These are phyloP conservation scores for Lanmaoa pseudosensibilis DNA, from an alignment of 768 basidiomycete genomes.

Conservation along the genomic window DNA sequence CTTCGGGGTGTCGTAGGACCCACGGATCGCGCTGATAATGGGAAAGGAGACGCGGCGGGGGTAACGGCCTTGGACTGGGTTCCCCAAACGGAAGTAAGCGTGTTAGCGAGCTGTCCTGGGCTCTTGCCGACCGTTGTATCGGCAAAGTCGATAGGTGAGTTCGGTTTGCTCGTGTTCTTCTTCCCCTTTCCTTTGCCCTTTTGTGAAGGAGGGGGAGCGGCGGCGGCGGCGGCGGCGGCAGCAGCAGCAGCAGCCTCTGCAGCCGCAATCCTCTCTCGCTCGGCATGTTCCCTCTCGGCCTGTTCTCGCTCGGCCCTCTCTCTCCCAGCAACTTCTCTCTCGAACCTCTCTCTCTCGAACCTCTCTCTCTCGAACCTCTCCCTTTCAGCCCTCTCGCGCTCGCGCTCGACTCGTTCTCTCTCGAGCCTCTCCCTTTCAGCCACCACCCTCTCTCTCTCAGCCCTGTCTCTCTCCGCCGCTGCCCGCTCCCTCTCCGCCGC, in stretches of 20 bases:
- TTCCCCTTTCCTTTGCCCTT: constrained; percentile 20
- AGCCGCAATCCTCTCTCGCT: constrained; percentile 12
- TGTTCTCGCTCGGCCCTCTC: constrained; percentile 5
- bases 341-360: neutral
- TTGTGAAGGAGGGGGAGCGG: neutral
- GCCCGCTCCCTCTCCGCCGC: constrained; percentile 19
- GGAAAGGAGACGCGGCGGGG: constrained; percentile 31
- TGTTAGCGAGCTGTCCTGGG: constrained; percentile 40
- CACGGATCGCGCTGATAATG: constrained; percentile 24
- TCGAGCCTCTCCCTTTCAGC: constrained; percentile 17
- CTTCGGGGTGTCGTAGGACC: constrained; percentile 19
- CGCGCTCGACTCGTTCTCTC: constrained; percentile 8
- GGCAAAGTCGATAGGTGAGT: constrained; percentile 34
- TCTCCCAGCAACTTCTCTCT: neutral
- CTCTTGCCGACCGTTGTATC: constrained; percentile 40
- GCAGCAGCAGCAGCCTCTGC: constrained; percentile 7
- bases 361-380: constrained; percentile 5
- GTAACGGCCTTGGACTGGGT: constrained; percentile 29
- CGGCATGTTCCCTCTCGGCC: constrained; percentile 11
- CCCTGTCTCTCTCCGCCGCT: constrained; percentile 13
- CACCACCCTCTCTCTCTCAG: constrained; percentile 13
- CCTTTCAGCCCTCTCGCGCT: constrained; percentile 6
- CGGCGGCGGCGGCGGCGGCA: too few species aligned
- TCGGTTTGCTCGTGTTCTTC: constrained; percentile 25
- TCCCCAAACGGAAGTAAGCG: constrained; percentile 53